These are phyloP conservation scores for Phytophthora quininea DNA, from an alignment of 352 stramenopile species.

Conservation along the genomic window DNA sequence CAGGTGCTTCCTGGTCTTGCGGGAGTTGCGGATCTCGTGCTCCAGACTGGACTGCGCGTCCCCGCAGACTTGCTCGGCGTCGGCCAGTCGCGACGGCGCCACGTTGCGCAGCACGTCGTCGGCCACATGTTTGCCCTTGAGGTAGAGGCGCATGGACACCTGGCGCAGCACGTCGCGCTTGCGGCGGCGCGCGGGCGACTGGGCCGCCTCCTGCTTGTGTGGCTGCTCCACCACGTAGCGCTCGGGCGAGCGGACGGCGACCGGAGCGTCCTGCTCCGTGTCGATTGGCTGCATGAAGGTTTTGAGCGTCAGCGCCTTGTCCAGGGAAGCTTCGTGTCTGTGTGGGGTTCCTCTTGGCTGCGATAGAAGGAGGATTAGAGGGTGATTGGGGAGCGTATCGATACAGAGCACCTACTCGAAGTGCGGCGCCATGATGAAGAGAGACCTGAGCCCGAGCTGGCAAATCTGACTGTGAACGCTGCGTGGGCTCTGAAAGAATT, in stretches of 20 bases:
- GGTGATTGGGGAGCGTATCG: neutral
- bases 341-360: conserved; percentile 18
- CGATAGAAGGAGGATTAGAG: neutral
- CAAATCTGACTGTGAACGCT: conserved; percentile 20
- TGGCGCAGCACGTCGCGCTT: conserved; percentile 80
- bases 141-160: conserved; percentile 78
- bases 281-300: conserved; percentile 15
- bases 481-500: no score
- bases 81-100: conserved; percentile 55
- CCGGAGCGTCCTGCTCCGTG: conserved; percentile 1
- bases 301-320: conserved; percentile 18
- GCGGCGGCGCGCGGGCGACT: conserved; percentile 28
- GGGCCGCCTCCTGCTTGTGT: conserved; percentile 16
- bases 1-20: conserved; percentile 70
- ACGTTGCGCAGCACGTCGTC: conserved; percentile 71
- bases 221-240: conserved; percentile 22
- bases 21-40: conserved; percentile 66
- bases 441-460: conserved; percentile 16
- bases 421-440: conserved; percentile 44
- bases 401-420: conserved; percentile 37
- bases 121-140: conserved; percentile 71
- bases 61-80: conserved; percentile 57
- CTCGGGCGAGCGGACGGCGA: conserved; percentile 15
- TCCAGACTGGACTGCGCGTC: conserved; percentile 58
- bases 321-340: conserved; percentile 18